A percentile compares a stretch with the other conserved stretches of the same genome.
These are phyloP conservation scores for Quaeritorhiza haematococci DNA, from an alignment of 371 early-diverging fungal genomes.

Conservation along the genomic window DNA sequence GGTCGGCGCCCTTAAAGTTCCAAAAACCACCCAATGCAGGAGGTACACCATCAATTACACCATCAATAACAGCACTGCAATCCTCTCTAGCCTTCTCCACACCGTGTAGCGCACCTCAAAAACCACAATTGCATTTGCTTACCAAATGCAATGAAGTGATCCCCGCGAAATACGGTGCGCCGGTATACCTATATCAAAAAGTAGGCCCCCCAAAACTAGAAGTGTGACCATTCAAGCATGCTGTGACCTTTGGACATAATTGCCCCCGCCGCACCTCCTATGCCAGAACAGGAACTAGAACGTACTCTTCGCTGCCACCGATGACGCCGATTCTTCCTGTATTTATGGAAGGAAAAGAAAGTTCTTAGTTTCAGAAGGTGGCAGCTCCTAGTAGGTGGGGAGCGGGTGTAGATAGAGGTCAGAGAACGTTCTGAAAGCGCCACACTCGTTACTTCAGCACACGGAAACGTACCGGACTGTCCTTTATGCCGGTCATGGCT, in stretches of 20 bases:
- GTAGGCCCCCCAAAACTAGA: neutral
- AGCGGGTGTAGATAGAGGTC: too few relatives aligned
- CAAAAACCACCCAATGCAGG: neutral
- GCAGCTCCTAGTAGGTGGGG: too few relatives aligned
- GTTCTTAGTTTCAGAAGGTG: too few relatives aligned
- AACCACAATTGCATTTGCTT: slow-evolving; percentile 18
- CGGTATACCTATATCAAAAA: slow-evolving; percentile 61
- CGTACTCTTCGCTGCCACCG: slow-evolving; percentile 46
- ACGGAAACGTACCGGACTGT: too few relatives aligned
- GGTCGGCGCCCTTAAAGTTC: slow-evolving; percentile 76
- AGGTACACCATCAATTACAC: neutral
- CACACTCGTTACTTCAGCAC: too few relatives aligned
- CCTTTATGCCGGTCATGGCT: too few relatives aligned
- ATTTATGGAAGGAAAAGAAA: neutral
- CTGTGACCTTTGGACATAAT: neutral
- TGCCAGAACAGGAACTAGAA: neutral
- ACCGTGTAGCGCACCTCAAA: neutral
- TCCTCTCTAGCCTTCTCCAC: neutral
- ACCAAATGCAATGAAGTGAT: slow-evolving; percentile 74
- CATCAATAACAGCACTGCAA: neutral
- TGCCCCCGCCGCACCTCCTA: neutral
- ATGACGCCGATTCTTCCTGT: slow-evolving; percentile 46
- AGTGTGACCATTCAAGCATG: neutral
- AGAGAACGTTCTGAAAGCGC: too few relatives aligned
- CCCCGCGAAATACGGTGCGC: slow-evolving; percentile 91